These are phyloP conservation scores for Botrytis tulipae DNA, from an alignment of 2,329 filamentous ascomycete genomes.

Conservation along the genomic window DNA sequence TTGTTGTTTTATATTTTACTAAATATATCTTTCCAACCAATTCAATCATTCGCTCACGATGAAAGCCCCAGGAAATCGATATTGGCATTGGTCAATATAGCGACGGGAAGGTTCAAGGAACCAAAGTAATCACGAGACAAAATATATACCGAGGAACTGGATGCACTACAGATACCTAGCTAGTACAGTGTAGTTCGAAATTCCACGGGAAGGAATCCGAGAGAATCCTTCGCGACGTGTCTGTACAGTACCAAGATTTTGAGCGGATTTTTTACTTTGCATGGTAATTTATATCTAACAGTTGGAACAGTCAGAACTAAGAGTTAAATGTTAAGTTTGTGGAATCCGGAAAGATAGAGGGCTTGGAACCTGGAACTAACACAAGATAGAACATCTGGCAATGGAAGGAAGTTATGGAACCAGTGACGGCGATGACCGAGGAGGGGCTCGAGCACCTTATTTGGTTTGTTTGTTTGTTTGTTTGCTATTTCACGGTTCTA, in stretches of 20 bases:
- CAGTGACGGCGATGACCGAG: conserved; percentile 4
- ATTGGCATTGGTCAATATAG: neutral
- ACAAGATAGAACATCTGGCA: neutral
- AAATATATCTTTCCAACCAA: neutral
- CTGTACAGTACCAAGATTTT: neutral
- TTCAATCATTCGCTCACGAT: neutral
- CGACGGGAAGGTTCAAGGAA: neutral
- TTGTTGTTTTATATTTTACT: neutral
- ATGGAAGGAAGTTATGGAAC: neutral
- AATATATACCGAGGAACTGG: conserved; percentile 1
- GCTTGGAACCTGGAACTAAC: neutral
- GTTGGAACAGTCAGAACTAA: neutral
- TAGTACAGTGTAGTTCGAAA: neutral
- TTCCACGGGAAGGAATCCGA: neutral
- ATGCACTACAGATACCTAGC: neutral
- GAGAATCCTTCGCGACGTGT: conserved; percentile 7
- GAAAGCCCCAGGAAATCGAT: neutral
- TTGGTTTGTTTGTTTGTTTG: neutral
- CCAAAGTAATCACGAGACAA: neutral
- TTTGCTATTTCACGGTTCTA: neutral
- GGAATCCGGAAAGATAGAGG: neutral
- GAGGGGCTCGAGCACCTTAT: neutral
- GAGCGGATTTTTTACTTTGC: neutral
- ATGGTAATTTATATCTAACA: neutral
- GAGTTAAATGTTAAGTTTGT: neutral